These are phyloP conservation scores for Cardiospermum halicacabum DNA, from an alignment of 345 rosid genomes.

Conservation along the genomic window DNA sequence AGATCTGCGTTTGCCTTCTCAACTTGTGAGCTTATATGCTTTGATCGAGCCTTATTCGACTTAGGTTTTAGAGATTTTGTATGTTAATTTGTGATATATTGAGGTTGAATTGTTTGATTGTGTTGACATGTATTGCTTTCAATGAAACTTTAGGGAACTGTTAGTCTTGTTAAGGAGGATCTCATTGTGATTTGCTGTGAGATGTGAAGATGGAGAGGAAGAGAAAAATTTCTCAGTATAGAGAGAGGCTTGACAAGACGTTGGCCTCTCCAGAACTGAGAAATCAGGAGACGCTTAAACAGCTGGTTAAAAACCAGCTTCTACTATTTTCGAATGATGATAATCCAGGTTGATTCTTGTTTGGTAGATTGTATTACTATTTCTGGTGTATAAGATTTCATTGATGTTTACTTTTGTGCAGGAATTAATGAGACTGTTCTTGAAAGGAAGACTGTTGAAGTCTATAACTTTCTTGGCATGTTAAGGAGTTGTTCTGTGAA, in stretches of 20 bases:
- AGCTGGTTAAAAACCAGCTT: slow-evolving; percentile 61
- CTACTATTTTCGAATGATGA: slow-evolving; percentile 30
- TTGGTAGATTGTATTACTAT: too few species aligned
- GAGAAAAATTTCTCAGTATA: slow-evolving; percentile 46
- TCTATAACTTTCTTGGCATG: slow-evolving; percentile 71
- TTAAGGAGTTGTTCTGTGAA: slow-evolving; percentile 72
- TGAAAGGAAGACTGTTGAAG: slow-evolving; percentile 51
- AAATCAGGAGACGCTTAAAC: slow-evolving; percentile 42
- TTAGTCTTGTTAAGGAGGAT: not conserved
- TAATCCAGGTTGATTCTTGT: slow-evolving; percentile 54
- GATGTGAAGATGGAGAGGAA: slow-evolving; percentile 49
- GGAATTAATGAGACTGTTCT: slow-evolving; percentile 46
- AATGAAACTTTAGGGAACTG: not conserved
- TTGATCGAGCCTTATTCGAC: not conserved
- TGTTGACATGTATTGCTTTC: not conserved
- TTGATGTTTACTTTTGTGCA: too few species aligned
- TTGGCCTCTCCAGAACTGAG: slow-evolving; percentile 66
- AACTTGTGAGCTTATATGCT: not conserved
- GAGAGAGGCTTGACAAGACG: slow-evolving; percentile 73
- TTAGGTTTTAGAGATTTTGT: not conserved
- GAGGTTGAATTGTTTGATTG: not conserved
- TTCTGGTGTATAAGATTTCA: too few species aligned
- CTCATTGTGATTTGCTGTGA: slow-evolving; percentile 15
- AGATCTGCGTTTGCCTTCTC: slow-evolving; percentile 14
- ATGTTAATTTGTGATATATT: not conserved